Evolutionary conservation across 176 grass and related monocot genomes (phyloP).

Genomic region (Coix lacrymajobi): DNA sequence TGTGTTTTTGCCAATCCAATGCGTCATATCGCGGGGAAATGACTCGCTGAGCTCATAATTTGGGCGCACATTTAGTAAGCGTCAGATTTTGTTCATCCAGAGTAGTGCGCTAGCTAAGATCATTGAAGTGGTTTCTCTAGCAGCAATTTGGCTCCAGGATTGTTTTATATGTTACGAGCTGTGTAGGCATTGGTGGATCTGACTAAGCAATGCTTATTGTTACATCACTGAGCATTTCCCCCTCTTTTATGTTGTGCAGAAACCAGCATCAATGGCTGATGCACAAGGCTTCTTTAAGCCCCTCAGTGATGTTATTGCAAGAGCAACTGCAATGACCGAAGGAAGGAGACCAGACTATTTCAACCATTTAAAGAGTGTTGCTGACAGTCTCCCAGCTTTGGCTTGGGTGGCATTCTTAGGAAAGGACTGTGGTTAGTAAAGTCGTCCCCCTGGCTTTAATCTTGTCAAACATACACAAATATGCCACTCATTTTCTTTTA

Average conservation of each 20-base stretch:
- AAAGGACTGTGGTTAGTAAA: slow-evolving; percentile 84
- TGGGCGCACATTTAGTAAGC: background rate
- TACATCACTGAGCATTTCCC: background rate
- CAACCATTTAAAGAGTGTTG: slow-evolving; percentile 84
- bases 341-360: slow-evolving; percentile 92
- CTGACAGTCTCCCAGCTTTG: slow-evolving; percentile 84
- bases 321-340: slow-evolving; percentile 71
- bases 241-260: slow-evolving; percentile 43
- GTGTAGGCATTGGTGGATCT: slow-evolving; percentile 15
- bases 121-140: background rate
- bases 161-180: background rate
- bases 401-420: slow-evolving; percentile 90
- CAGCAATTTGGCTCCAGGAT: background rate
- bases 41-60: slow-evolving; percentile 9
- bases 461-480: background rate
- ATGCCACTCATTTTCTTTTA: slow-evolving; percentile 1
- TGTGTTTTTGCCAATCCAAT: background rate
- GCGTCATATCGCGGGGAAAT: background rate
- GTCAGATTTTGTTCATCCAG: background rate
- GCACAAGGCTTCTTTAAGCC: slow-evolving; percentile 75
- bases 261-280: slow-evolving; percentile 64
- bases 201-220: background rate
- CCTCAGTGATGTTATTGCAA: slow-evolving; percentile 58
- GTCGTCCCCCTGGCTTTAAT: background rate
- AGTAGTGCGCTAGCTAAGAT: background rate